Percentiles rank a stretch among this genome's conserved stretches.
phyloP scores from a whole-genome alignment of 1,284 basidiomycete species.

The Schizophyllum commune region DNA sequence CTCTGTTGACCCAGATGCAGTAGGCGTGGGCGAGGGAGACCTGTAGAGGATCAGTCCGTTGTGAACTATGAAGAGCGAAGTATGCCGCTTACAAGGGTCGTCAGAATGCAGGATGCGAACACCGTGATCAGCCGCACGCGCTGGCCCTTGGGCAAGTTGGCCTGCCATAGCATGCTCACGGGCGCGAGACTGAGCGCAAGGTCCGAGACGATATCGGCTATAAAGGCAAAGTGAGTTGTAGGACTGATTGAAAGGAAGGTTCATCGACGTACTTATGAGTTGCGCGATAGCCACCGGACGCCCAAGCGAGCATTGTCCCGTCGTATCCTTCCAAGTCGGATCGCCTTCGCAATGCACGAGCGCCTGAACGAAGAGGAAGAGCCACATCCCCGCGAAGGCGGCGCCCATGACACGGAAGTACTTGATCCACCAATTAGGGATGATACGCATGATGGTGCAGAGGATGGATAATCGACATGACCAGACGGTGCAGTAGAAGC shows the following conservation, averaged over 20 bases:
- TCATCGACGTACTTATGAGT: constrained; percentile 12
- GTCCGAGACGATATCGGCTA: constrained; percentile 18
- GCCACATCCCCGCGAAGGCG: constrained; percentile 14
- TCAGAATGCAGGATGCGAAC: constrained; percentile 17
- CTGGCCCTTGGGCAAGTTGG: constrained; percentile 11
- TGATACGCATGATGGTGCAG: constrained; percentile 17
- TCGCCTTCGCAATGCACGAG: constrained; percentile 18
- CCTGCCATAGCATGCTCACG: constrained; percentile 13
- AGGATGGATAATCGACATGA: constrained; percentile 19
- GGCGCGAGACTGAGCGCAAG: constrained; percentile 16
- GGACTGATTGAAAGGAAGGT: neutral
- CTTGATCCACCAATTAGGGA: constrained; percentile 9
- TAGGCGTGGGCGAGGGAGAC: constrained; percentile 14
- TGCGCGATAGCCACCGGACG: constrained; percentile 13
- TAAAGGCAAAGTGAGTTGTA: neutral
- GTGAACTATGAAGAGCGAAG: neutral
- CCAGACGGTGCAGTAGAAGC: constrained; percentile 8
- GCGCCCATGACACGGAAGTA: constrained; percentile 12
- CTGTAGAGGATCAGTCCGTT: neutral
- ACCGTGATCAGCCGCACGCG: constrained; percentile 17
- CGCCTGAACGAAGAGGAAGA: constrained; percentile 18
- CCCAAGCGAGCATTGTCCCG: constrained; percentile 13
- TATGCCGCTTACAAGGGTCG: constrained; percentile 14
- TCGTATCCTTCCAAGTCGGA: constrained; percentile 5
- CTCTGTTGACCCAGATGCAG: constrained; percentile 12